Percentiles rank a stretch among this genome's conserved stretches.
Evolutionary conservation across 202 grass and related monocot species (phyloP).

Genomic region (Setaria viridis): DNA sequence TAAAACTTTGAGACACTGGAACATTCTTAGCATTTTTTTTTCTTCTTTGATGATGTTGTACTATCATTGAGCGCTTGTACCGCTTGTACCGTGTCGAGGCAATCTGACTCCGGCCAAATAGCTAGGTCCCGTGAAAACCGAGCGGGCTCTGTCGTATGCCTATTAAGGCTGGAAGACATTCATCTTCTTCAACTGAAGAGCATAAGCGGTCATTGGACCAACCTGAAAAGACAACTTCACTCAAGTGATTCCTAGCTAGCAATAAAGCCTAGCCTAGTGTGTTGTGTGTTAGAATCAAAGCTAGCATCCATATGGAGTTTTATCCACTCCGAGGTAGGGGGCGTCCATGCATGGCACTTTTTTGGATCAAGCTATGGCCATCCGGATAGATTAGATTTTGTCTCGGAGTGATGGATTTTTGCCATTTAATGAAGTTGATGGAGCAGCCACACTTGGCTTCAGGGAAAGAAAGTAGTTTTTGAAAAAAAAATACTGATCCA

Average conservation of each 20-base stretch:
- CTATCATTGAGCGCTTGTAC: background rate
- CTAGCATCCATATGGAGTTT: background rate
- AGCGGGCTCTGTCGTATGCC: background rate
- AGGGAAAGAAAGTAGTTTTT: too few species aligned
- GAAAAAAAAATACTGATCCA: too few species aligned
- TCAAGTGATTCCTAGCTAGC: background rate
- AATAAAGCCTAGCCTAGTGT: background rate
- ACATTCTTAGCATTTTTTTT: too few species aligned
- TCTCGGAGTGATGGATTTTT: too few species aligned
- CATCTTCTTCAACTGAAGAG: too few species aligned
- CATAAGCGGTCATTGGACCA: background rate
- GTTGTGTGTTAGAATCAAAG: background rate
- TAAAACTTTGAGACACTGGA: too few species aligned
- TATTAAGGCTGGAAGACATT: too few species aligned
- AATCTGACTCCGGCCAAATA: background rate
- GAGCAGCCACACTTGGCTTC: too few species aligned
- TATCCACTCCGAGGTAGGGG: background rate
- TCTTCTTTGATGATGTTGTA: background rate
- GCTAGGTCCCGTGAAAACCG: background rate
- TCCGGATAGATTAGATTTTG: too few species aligned
- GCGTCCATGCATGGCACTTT: background rate
- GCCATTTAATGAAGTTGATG: too few species aligned
- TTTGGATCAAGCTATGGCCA: too few species aligned
- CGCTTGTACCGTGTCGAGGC: background rate
- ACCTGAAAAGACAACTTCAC: too few species aligned